Evolutionary conservation across 768 basidiomycete genomes (phyloP), one percentile per base, ranked within the genome.

Genomic region (Terana coerulea): DNA sequence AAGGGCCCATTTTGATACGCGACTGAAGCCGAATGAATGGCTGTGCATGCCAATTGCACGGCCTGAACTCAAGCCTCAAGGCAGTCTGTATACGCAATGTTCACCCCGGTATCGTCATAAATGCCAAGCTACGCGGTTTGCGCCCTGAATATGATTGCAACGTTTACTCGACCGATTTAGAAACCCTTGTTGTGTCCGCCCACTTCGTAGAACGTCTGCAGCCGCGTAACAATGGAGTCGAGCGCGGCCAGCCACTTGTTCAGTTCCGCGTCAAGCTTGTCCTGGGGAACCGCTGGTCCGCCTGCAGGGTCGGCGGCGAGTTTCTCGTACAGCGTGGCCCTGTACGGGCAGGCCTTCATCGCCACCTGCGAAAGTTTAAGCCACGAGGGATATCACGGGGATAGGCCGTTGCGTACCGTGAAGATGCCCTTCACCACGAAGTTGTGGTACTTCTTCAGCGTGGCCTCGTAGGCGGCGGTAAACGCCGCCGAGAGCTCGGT

Each of bases 361-460:
- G 82, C 81, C 51, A 77, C 69, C 81, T 84, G 60, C 29, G 25
- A 10, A 22, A 48, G 17, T 33, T 35, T 33, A 29, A 29, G 31
- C 30, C 15, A 30, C 10, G 11, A 26, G 26, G 22, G 30, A 22
- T n/a, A 8, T 11, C 26, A 33, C 22, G 30, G 33, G 36, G 14
- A 52, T 21, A 33, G 47, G 33, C n/a, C 37, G 28, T 46, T 40
- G 74, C 81, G 53, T 54, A 83, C 82, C 9, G 71, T 59, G 66
- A 84, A 84, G 52, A 81, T 55, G 35, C 74, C 74, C 57, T 73
- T 69, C 35, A 82, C 73, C 58, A 86, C 80, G 57, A 94, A 85
- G 64, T 81, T 87, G 68, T 99, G 95, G 70, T 84, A 83, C 61
- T 84, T 75, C 73, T 86, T 94, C 65, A 99, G 74, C 12, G 89